A percentile compares a stretch with the other conserved stretches of the same genome.
Conservation (phyloP, 371 early-diverging fungal species). For the Sporodiniella umbellata region DNA sequence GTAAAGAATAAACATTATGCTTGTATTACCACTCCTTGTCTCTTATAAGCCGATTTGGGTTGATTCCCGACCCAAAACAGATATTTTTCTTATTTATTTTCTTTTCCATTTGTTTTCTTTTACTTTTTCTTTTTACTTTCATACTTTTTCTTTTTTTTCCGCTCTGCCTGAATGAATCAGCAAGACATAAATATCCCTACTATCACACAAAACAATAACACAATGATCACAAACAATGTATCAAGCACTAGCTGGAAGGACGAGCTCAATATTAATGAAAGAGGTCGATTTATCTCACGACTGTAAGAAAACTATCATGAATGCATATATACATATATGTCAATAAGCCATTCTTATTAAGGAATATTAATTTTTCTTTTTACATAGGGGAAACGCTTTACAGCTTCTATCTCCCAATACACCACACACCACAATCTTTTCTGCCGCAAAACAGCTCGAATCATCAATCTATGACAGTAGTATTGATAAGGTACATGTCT, state of each 20-base stretch:
- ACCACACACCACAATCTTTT: conserved; percentile 35
- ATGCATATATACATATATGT: too few species aligned
- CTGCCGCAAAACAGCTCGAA: conserved; percentile 43
- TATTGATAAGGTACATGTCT: conserved; percentile 32
- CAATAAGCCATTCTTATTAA: not conserved
- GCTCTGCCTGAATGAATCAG: not conserved
- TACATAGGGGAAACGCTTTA: conserved; percentile 31
- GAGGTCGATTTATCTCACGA: conserved; percentile 27
- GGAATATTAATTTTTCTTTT: not conserved
- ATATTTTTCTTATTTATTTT: not conserved
- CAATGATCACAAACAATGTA: conserved; percentile 11
- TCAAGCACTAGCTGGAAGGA: conserved; percentile 31
- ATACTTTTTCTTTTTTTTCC: not conserved
- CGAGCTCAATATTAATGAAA: conserved; percentile 25
- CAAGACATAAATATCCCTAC: not conserved
- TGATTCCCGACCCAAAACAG: not conserved
- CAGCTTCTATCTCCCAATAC: conserved; percentile 41
- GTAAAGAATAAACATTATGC: not conserved
- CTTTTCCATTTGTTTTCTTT: not conserved
- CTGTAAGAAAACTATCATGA: conserved; percentile 10
- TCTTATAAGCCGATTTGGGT: not conserved
- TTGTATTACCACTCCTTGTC: not conserved
- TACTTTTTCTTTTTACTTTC: not conserved
- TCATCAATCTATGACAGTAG: conserved; percentile 27
- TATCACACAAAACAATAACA: not conserved